These are phyloP conservation scores for Flaveria bidentis DNA, from an alignment of 129 eudicot species.

Conservation along the genomic window DNA sequence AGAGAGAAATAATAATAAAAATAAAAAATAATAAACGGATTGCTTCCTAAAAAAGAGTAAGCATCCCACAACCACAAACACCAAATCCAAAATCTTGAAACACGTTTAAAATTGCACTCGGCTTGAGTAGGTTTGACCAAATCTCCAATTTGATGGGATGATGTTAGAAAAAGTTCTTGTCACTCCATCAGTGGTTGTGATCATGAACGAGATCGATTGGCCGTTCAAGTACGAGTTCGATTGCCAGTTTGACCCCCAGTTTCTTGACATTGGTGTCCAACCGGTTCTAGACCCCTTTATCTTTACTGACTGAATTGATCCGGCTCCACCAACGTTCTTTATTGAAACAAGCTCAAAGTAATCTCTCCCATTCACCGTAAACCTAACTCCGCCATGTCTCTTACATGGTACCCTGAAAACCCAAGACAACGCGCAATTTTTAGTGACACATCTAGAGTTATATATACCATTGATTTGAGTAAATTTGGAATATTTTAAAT, in stretches of 20 bases:
- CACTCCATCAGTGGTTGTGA: conserved; percentile 67
- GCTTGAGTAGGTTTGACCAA: conserved; percentile 65
- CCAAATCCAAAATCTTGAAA: not conserved
- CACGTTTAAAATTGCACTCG: conserved; percentile 44
- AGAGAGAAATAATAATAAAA: not conserved
- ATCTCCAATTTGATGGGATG: conserved; percentile 63
- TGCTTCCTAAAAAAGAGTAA: conserved; percentile 47
- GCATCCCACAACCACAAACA: conserved; percentile 37
- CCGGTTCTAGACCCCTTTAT: conserved; percentile 64
- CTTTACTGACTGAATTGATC: conserved; percentile 57
- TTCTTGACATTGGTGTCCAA: conserved; percentile 72
- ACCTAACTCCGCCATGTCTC: conserved; percentile 72
- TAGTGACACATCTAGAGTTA: not conserved
- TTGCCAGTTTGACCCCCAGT: conserved; percentile 95
- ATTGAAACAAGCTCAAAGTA: conserved; percentile 74
- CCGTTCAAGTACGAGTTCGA: conserved; percentile 62
- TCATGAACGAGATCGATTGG: conserved; percentile 66
- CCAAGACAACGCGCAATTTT: not conserved
- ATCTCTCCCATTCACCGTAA: conserved; percentile 64
- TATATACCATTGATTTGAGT: not conserved
- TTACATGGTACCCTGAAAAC: conserved; percentile 69
- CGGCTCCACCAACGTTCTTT: conserved; percentile 67
- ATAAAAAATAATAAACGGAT: conserved; percentile 35
- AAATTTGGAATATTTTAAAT: not conserved
- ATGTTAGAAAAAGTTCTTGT: conserved; percentile 52